A percentile compares a stretch with the other conserved stretches of the same genome.
Evolutionary conservation across 768 basidiomycete species (phyloP).

Genomic region (Myochromella boudieri): DNA sequence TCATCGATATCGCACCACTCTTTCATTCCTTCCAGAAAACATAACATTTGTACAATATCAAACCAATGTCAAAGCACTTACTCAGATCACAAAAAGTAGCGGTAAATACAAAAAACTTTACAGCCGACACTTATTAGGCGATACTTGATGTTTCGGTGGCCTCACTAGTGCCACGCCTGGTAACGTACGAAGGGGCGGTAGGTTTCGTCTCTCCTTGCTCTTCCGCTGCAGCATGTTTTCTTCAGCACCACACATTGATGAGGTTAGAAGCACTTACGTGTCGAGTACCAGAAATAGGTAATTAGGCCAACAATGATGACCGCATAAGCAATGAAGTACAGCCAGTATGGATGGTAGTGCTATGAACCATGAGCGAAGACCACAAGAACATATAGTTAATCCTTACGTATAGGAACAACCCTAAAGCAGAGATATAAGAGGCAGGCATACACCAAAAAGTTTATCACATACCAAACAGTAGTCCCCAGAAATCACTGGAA

Average conservation of each 20-base stretch:
- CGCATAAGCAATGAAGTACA: conserved; percentile 80
- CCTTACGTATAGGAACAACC: conserved; percentile 50
- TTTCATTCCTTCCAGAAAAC: not conserved
- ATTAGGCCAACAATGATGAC: conserved; percentile 73
- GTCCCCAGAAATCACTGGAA: conserved; percentile 87
- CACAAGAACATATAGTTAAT: not conserved
- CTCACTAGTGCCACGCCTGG: conserved; percentile 17
- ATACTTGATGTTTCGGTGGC: not conserved
- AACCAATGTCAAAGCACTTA: not conserved
- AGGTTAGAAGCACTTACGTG: conserved; percentile 53
- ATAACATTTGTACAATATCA: conserved; percentile 1
- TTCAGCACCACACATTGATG: conserved; percentile 4
- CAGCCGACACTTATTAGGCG: not conserved
- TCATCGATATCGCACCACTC: not conserved
- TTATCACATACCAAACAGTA: conserved; percentile 61
- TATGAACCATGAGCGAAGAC: conserved; percentile 24
- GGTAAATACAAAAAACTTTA: not conserved
- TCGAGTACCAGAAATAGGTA: conserved; percentile 84
- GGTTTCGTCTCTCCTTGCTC: conserved; percentile 23
- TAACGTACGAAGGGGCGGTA: conserved; percentile 20
- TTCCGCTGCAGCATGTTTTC: conserved; percentile 17
- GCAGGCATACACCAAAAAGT: conserved; percentile 4
- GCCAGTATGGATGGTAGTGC: conserved; percentile 85
- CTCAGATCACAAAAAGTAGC: not conserved
- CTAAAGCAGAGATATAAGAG: conserved; percentile 22